These are phyloP conservation scores for Thozetella sp. DNA, from an alignment of 495 filamentous ascomycete genomes.

Conservation along the genomic window DNA sequence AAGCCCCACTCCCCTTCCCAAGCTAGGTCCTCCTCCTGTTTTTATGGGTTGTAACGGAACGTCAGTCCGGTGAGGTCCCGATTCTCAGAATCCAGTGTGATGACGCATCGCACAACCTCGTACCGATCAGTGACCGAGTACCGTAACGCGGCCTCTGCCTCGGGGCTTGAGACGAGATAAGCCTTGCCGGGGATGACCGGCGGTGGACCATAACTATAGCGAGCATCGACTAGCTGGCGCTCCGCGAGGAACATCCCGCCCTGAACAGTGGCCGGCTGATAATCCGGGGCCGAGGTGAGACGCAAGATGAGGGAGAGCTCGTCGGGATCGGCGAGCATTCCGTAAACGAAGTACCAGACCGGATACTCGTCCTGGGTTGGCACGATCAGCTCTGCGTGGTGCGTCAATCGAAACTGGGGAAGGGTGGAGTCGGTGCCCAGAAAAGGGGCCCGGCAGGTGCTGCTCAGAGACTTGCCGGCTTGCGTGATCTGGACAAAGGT, in stretches of 20 bases:
- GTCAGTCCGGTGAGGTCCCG: not conserved
- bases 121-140: not conserved
- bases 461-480: not conserved
- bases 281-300: not conserved
- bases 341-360: not conserved
- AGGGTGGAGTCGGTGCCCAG: not conserved
- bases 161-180: not conserved
- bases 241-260: not conserved
- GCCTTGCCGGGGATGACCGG: not conserved
- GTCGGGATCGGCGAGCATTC: not conserved
- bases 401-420: not conserved
- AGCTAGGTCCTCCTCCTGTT: too few species aligned
- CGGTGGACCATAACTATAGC: too few species aligned
- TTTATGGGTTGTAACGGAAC: not conserved
- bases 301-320: not conserved
- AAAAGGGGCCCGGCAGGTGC: not conserved
- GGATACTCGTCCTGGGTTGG: not conserved
- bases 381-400: not conserved
- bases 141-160: not conserved
- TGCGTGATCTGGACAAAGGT: constrained; percentile 4
- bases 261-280: not conserved
- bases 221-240: not conserved
- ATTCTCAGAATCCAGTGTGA: not conserved
- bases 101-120: not conserved
- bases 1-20: too few species aligned